These are phyloP conservation scores for Ambrosiella xylebori DNA, from an alignment of 2,329 filamentous ascomycete species.

Conservation along the genomic window DNA sequence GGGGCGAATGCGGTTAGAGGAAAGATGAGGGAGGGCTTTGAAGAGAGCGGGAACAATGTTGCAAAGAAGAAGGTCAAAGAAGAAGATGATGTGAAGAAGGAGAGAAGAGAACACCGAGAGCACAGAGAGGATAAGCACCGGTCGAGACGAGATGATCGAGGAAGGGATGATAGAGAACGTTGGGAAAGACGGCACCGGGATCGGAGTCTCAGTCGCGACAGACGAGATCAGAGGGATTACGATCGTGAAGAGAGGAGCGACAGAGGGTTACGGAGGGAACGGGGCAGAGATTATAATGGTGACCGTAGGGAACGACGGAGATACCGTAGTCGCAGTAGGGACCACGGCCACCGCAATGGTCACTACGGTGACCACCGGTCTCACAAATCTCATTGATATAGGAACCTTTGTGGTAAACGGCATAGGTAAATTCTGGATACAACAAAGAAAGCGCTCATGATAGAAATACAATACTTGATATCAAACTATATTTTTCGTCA, in stretches of 20 bases:
- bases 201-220: background rate
- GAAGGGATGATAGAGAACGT: background rate
- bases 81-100: background rate
- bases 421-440: background rate
- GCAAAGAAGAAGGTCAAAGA: background rate
- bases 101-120: background rate
- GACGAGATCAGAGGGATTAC: background rate
- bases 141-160: background rate
- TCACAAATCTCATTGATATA: background rate
- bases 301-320: background rate
- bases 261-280: background rate
- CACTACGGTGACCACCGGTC: background rate
- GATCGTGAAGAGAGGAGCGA: background rate
- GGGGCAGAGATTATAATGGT: background rate
- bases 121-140: background rate
- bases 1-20: constrained; percentile 55
- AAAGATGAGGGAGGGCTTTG: constrained; percentile 1
- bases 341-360: background rate
- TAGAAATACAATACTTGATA: too few relatives aligned
- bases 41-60: background rate
- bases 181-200: background rate
- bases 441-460: too few relatives aligned
- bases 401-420: background rate
- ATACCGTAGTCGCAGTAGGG: background rate
- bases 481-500: too few relatives aligned